Conservation (phyloP, 495 filamentous ascomycete genomes). For the Aspergillus incahuasiensis region DNA sequence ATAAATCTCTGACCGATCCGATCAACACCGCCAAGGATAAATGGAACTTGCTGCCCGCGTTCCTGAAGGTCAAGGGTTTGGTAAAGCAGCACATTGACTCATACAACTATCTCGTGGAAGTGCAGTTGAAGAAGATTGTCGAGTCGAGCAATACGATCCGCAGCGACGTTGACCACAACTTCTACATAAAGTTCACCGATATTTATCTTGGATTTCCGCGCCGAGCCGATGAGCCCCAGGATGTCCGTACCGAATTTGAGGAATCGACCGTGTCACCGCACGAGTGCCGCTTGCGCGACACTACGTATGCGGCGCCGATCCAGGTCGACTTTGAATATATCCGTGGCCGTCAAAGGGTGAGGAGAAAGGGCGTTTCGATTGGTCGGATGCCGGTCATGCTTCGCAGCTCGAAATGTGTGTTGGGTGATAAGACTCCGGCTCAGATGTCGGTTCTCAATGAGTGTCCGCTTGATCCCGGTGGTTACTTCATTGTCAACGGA, state of each 20-base stretch:
- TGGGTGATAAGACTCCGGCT: constrained; percentile 71
- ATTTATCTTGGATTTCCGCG: constrained; percentile 78
- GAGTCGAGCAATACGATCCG: constrained; percentile 76
- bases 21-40: constrained; percentile 93
- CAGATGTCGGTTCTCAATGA: constrained; percentile 88
- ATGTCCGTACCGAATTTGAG: constrained; percentile 48
- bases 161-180: constrained; percentile 83
- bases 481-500: constrained; percentile 96
- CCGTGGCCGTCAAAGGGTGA: constrained; percentile 66
- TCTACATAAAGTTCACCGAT: constrained; percentile 84
- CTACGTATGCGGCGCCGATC: constrained; percentile 92
- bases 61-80: constrained; percentile 92
- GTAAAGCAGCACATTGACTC: constrained; percentile 99
- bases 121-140: constrained; percentile 93
- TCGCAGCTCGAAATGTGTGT: constrained; percentile 84
- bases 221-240: constrained; percentile 61
- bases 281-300: constrained; percentile 91
- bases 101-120: constrained; percentile 94
- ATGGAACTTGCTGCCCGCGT: constrained; percentile 93
- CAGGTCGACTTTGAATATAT: constrained; percentile 83
- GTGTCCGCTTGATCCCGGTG: constrained; percentile 91
- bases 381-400: constrained; percentile 96
- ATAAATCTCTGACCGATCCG: constrained; percentile 86
- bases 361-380: constrained; percentile 66
- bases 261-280: constrained; percentile 69